phyloP scores from a whole-genome alignment of 1,284 basidiomycete genomes.

The Agroathelia rolfsii region DNA sequence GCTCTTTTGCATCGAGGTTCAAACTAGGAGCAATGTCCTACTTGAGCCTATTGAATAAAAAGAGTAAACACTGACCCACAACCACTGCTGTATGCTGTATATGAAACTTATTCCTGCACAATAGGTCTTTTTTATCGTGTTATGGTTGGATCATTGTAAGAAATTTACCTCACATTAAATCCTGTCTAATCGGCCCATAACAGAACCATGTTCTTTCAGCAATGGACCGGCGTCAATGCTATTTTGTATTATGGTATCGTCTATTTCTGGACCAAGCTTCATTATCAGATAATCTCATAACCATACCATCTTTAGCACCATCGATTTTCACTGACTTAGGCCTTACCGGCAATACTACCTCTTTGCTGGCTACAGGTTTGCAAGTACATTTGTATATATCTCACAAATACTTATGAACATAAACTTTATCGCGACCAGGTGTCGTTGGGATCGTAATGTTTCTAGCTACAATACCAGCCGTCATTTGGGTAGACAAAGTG shows the following conservation, averaged over 20 bases:
- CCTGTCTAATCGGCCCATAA: slow-evolving; percentile 4
- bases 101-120: slow-evolving; percentile 8
- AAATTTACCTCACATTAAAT: slow-evolving; percentile 5
- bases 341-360: slow-evolving; percentile 47
- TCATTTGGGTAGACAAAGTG: slow-evolving; percentile 62
- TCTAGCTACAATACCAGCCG: slow-evolving; percentile 63
- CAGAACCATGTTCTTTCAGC: slow-evolving; percentile 69
- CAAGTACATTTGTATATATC: too few relatives aligned
- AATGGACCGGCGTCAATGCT: slow-evolving; percentile 44
- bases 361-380: slow-evolving; percentile 70
- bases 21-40: slow-evolving; percentile 53
- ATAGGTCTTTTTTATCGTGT: slow-evolving; percentile 50
- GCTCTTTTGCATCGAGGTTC: slow-evolving; percentile 43
- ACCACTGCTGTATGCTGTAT: not conserved
- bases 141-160: slow-evolving; percentile 45
- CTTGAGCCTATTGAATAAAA: slow-evolving; percentile 40
- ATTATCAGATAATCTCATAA: slow-evolving; percentile 37
- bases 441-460: slow-evolving; percentile 79
- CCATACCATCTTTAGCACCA: slow-evolving; percentile 63
- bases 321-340: slow-evolving; percentile 52
- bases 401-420: too few relatives aligned
- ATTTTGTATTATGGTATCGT: slow-evolving; percentile 21
- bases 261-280: slow-evolving; percentile 5
- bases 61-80: slow-evolving; percentile 27
- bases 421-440: too few relatives aligned